These are phyloP conservation scores for Neurospora sp. DNA, from an alignment of 495 filamentous ascomycete species.

Conservation along the genomic window DNA sequence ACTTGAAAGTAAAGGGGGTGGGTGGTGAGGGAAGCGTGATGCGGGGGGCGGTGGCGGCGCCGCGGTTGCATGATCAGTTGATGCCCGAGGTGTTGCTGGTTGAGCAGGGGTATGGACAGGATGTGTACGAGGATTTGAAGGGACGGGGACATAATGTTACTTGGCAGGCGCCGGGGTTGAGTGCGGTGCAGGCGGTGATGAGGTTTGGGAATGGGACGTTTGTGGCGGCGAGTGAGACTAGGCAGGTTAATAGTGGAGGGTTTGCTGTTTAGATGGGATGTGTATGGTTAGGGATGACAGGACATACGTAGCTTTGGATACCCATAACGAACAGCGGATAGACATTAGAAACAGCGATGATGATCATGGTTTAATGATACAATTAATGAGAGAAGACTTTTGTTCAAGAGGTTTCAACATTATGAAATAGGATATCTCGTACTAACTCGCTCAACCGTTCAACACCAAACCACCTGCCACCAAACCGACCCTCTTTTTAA, in stretches of 20 bases:
- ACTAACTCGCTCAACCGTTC: neutral
- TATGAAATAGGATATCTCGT: neutral
- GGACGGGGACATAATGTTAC: conserved; percentile 62
- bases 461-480: neutral
- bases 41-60: conserved; percentile 50
- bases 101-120: conserved; percentile 61
- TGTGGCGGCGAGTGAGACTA: conserved; percentile 53
- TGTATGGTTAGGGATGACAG: neutral
- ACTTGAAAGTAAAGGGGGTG: neutral
- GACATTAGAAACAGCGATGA: neutral
- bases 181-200: conserved; percentile 63
- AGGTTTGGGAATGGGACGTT: conserved; percentile 58
- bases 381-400: neutral
- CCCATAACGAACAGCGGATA: neutral
- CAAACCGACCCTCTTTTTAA: neutral
- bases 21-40: conserved; percentile 38
- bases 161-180: conserved; percentile 53
- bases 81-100: conserved; percentile 58
- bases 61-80: conserved; percentile 77
- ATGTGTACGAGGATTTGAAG: conserved; percentile 54
- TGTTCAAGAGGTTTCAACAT: neutral
- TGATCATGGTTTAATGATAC: neutral
- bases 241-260: conserved; percentile 64
- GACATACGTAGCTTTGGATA: neutral
- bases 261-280: conserved; percentile 44